Evolutionary conservation across 2,329 filamentous ascomycete species (phyloP).

Genomic region (Pseudocercospora fuligena): DNA sequence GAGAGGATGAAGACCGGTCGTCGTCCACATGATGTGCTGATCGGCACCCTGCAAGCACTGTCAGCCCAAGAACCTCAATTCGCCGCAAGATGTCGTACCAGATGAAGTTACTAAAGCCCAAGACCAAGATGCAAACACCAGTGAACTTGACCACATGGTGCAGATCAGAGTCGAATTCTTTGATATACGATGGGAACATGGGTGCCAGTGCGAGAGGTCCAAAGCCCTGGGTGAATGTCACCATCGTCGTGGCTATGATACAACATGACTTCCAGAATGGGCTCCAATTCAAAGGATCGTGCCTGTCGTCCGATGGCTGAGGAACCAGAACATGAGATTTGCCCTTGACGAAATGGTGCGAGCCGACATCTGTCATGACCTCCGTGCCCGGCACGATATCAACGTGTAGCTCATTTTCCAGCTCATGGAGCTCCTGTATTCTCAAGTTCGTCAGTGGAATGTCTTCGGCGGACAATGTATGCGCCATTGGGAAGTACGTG

Average conservation of each 20-base stretch:
- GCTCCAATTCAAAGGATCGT: slow-evolving; percentile 52
- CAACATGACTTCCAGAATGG: slow-evolving; percentile 54
- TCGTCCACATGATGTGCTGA: slow-evolving; percentile 60
- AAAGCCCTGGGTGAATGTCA: slow-evolving; percentile 60
- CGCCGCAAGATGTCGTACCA: slow-evolving; percentile 48
- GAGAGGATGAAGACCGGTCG: slow-evolving; percentile 60
- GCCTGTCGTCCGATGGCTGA: slow-evolving; percentile 53
- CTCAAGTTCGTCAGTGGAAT: slow-evolving; percentile 24
- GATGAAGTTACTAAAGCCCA: slow-evolving; percentile 65
- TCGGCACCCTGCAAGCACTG: slow-evolving; percentile 53
- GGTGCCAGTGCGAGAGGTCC: slow-evolving; percentile 61
- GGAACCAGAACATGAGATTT: slow-evolving; percentile 55
- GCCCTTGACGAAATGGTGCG: slow-evolving; percentile 67
- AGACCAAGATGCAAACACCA: slow-evolving; percentile 60
- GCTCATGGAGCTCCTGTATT: slow-evolving; percentile 49
- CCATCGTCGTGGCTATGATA: slow-evolving; percentile 52
- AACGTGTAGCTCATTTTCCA: slow-evolving; percentile 58
- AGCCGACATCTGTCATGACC: slow-evolving; percentile 65
- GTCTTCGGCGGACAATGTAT: slow-evolving; percentile 8
- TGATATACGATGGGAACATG: slow-evolving; percentile 64
- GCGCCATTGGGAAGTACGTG: slow-evolving; percentile 13
- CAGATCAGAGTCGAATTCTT: slow-evolving; percentile 54
- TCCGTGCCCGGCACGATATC: slow-evolving; percentile 64
- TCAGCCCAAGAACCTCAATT: not conserved
- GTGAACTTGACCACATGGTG: slow-evolving; percentile 59